A percentile compares a stretch with the other conserved stretches of the same genome.
Conservation (phyloP, 129 eudicot genomes). For the Calendula officinalis region DNA sequence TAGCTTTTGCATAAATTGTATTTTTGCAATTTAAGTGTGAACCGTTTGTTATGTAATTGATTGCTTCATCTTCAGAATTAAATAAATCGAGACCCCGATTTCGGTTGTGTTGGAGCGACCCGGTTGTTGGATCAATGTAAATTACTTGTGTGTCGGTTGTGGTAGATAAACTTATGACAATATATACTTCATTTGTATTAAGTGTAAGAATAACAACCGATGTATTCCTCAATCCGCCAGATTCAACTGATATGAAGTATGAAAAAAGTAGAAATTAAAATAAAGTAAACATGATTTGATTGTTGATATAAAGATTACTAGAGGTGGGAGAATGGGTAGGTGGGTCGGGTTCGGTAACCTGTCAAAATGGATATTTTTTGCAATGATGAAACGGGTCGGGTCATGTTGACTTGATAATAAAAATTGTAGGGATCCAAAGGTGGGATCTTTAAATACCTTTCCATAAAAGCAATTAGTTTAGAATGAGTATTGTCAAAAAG, state of each 20-base stretch:
- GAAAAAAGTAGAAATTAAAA: neutral
- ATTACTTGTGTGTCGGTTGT: slow-evolving; percentile 80
- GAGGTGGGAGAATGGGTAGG: neutral
- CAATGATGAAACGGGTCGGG: neutral
- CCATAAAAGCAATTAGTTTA: no score
- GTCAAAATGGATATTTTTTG: neutral
- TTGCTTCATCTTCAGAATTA: slow-evolving; percentile 75
- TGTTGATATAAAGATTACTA: neutral
- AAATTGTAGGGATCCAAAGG: no score
- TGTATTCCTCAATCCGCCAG: slow-evolving; percentile 54
- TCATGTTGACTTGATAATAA: neutral
- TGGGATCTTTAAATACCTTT: no score
- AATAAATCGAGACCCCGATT: slow-evolving; percentile 66
- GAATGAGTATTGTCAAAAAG: no score
- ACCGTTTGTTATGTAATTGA: slow-evolving; percentile 68
- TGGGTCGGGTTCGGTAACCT: neutral
- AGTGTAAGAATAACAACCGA: slow-evolving; percentile 65
- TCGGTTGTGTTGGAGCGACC: slow-evolving; percentile 58
- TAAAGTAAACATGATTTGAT: slow-evolving; percentile 7
- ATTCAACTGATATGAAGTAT: slow-evolving; percentile 28
- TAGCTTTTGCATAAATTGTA: slow-evolving; percentile 69
- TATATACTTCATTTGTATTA: slow-evolving; percentile 70
- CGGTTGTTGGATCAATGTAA: slow-evolving; percentile 85
- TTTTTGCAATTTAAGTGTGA: slow-evolving; percentile 59
- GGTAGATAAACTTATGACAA: slow-evolving; percentile 60